Evolutionary conservation across 495 filamentous ascomycete genomes (phyloP), one percentile per base, ranked within the genome.

Genomic region (Lichenothelia convexa): DNA sequence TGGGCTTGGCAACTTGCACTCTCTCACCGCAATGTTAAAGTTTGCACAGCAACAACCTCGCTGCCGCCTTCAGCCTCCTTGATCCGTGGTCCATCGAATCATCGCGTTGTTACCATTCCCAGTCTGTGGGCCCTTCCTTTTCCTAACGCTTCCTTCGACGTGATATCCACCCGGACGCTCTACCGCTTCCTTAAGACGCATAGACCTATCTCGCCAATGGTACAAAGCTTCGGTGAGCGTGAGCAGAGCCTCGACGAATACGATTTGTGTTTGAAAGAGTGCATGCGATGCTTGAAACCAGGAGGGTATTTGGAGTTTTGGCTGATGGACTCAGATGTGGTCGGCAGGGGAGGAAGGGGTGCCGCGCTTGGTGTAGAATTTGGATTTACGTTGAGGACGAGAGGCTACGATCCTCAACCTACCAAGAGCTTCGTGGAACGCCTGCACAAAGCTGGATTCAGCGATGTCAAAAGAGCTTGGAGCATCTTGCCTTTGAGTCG

Each of bases 1-100:
- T 97, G 89, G 89, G 91, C 79, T 19, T 97, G 89, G 89, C 73
- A 87, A 52, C 74, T 80, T 21, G 84, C 89, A 0, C 62, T 75
- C 21, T 78, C 83, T 49, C 84, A 85, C 52, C 80, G 77, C 9
- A 74, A 85, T 48, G 71, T 77, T 32, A 81, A 78, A 52, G 73
- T 93, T 32, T 89, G 84, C 56, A 94, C 85, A 3, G 82, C 80
- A 31, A 75, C 75, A 18, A 77, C 73, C 43, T 43, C 48, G 9
- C 52, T 51, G 36, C 38, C 48, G 23, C 54, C 68, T 26, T 71
- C 73, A 49, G 76, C 79, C 53, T 65, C 61, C 37, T 73, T 70
- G 39, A 74, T 86, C 39, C 64, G 26, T 36, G 85, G 87, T 11
- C 89, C 91, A 0, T 57, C 68, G 21, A 97, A 97, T 53, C 87